These are phyloP conservation scores for Ophiostoma quercus DNA, from an alignment of 2,329 filamentous ascomycete genomes.

Conservation along the genomic window DNA sequence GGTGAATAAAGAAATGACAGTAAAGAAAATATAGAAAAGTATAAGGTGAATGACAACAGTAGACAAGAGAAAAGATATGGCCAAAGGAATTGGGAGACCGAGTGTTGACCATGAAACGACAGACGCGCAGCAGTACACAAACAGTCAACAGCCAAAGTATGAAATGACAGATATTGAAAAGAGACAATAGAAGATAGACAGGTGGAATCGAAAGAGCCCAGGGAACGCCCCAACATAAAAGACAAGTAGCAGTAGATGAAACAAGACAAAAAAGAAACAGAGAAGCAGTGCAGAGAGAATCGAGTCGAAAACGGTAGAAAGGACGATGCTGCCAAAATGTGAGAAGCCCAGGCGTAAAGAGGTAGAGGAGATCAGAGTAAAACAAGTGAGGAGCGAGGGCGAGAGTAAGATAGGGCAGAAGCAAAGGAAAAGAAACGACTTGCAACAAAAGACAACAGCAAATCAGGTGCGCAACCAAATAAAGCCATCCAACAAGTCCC, in stretches of 20 bases:
- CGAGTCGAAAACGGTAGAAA: background rate
- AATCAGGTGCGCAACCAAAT: conserved; percentile 14
- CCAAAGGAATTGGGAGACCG: background rate
- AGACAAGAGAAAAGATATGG: background rate
- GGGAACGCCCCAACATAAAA: conserved; percentile 6
- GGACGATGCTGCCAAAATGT: background rate
- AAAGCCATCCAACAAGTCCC: conserved; percentile 12
- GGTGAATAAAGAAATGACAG: background rate
- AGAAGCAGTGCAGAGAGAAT: background rate
- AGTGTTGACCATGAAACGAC: background rate
- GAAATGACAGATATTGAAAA: background rate
- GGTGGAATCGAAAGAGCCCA: conserved; percentile 13
- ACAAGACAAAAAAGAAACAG: background rate
- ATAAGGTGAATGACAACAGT: background rate
- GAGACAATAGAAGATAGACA: background rate
- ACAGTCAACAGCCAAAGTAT: background rate
- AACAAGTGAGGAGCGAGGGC: background rate
- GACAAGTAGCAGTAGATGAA: background rate
- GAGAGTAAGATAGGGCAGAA: background rate
- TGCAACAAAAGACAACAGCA: background rate
- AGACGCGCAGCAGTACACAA: background rate
- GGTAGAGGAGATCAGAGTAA: background rate
- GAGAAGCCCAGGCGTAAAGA: conserved; percentile 4
- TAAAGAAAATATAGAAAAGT: background rate
- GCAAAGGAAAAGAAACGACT: background rate